phyloP scores from a whole-genome alignment of 2,329 filamentous ascomycete genomes.

The Aureobasidium sp. region DNA sequence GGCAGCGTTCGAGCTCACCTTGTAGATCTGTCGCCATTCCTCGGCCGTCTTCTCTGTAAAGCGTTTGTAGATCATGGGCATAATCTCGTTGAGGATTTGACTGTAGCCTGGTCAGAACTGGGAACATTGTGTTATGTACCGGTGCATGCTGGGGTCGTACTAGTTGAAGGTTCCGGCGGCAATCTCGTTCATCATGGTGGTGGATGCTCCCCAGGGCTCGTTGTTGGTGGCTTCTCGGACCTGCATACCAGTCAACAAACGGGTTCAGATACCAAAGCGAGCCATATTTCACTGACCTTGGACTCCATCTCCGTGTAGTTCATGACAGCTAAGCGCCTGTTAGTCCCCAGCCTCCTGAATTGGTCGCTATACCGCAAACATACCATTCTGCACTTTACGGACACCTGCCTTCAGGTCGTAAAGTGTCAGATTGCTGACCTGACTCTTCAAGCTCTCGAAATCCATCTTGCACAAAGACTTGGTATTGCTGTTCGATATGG shows the following conservation, averaged over 20 bases:
- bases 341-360: constrained; percentile 9
- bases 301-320: constrained; percentile 93
- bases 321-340: constrained; percentile 64
- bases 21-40: constrained; percentile 99
- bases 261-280: background rate
- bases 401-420: constrained; percentile 95
- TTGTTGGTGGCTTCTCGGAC: constrained; percentile 98
- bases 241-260: constrained; percentile 34
- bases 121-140: background rate
- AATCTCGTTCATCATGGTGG: constrained; percentile 91
- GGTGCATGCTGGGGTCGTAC: constrained; percentile 46
- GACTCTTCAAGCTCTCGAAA: constrained; percentile 72
- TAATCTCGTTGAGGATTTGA: constrained; percentile 96
- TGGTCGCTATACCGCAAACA: constrained; percentile 20
- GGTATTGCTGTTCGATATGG: background rate
- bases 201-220: constrained; percentile 87
- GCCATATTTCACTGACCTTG: constrained; percentile 38
- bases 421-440: constrained; percentile 83
- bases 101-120: constrained; percentile 41
- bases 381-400: constrained; percentile 95
- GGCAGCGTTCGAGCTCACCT: constrained; percentile 44
- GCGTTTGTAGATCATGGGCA: constrained; percentile 99
- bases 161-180: constrained; percentile 97
- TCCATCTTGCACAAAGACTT: constrained; percentile 55
- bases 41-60: constrained; percentile 98